Evolutionary conservation across 306 rosid species (phyloP), one percentile per base, ranked within the genome.

Genomic region (Medicago arabica): DNA sequence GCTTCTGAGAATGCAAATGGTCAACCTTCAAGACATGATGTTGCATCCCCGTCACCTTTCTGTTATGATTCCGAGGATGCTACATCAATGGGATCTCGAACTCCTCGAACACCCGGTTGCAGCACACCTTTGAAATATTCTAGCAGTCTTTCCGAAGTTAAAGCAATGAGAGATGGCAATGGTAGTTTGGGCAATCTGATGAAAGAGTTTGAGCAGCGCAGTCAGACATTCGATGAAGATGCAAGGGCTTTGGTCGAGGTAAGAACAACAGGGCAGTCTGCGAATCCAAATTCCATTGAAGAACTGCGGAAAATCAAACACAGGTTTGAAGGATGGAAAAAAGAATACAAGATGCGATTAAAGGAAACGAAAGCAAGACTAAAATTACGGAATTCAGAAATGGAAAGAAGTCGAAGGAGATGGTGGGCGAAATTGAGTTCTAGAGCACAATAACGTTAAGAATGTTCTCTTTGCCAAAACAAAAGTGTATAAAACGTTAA

Each of bases 371-470:
- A 90, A 81, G 65, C 77, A 19, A 92, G 78, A 86, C 80, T 90
- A 13, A 90, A 81, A 76, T 49, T 76, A 66, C 85, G 86, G 64
- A 79, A 79, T 69, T 61, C 88, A 5, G 98, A 96, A 31, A 73
- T 66, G 12, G 97, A 91, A 14, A 88, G 67, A 72, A 55, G 70
- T 65, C 87, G 93, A 68, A 84, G 89, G 40, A 96, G 75, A 76
- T 92, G 99, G 99, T 92, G 98, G 98, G 98, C 84, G 58, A 86
- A 84, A 72, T 79, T 86, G 38, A 82, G 92, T 64, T 65, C 85
- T 64, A 89, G 73, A 74, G 81, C 80, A 47, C 72, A 43, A 80
- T 80, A 87, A 71, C 86, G 71, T 82, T 76, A 61, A 53, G 16
- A 28, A 23, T 76, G 71, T 65, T 13, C 72, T 77, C 77, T 64